Evolutionary conservation across 768 basidiomycete genomes (phyloP).

Genomic region (Russula sp.): DNA sequence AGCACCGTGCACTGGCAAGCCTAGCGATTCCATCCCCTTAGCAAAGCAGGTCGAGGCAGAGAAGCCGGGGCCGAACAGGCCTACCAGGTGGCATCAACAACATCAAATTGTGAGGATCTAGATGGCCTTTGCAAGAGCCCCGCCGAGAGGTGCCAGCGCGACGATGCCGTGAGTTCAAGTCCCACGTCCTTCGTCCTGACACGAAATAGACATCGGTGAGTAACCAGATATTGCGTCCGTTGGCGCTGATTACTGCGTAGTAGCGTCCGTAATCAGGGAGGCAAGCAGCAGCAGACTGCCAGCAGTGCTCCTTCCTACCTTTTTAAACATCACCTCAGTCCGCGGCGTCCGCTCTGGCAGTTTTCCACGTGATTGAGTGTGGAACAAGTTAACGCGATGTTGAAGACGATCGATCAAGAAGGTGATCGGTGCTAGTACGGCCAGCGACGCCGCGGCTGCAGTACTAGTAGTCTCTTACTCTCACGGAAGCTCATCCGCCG

Average conservation of each 20-base stretch:
- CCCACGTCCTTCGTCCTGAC: not conserved
- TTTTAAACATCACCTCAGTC: too few species aligned
- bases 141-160: too few species aligned
- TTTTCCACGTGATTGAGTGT: not conserved
- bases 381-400: too few species aligned
- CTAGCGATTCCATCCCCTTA: not conserved
- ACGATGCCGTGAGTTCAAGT: not conserved
- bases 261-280: too few species aligned
- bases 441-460: too few species aligned
- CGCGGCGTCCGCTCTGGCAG: too few species aligned
- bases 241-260: too few species aligned
- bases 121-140: too few species aligned
- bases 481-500: not conserved
- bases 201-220: not conserved
- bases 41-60: not conserved
- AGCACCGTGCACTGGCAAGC: not conserved
- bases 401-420: not conserved
- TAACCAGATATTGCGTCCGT: not conserved
- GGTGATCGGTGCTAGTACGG: not conserved
- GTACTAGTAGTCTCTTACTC: too few species aligned
- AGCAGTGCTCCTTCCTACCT: too few species aligned
- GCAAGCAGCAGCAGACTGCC: too few species aligned
- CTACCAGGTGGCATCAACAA: not conserved
- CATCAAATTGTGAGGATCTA: not conserved
- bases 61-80: not conserved